Evolutionary conservation across 129 eudicot species (phyloP).

Genomic region (Centella asiatica): DNA sequence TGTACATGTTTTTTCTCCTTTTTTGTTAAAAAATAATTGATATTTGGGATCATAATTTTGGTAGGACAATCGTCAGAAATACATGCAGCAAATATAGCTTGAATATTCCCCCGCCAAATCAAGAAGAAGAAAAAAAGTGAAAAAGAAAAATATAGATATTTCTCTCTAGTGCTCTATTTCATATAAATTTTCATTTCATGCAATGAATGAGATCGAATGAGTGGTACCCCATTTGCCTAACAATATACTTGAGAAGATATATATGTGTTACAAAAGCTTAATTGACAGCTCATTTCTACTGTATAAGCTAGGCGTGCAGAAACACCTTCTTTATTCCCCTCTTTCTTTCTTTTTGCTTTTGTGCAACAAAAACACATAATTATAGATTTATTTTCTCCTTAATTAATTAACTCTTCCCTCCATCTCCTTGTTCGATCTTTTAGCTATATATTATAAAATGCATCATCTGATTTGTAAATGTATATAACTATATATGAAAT

Average conservation of each 20-base stretch:
- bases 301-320: constrained; percentile 3
- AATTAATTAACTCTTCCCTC: too few species aligned
- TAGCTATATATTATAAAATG: too few species aligned
- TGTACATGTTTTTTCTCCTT: too few species aligned
- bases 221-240: constrained; percentile 15
- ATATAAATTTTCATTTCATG: neutral
- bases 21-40: too few species aligned
- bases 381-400: neutral
- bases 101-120: constrained; percentile 6
- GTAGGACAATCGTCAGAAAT: neutral
- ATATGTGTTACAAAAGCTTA: constrained; percentile 25
- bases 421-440: too few species aligned
- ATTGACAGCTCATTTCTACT: constrained; percentile 42
- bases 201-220: constrained; percentile 1
- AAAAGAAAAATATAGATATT: too few species aligned
- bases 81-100: neutral
- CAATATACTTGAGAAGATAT: constrained; percentile 16
- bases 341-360: too few species aligned
- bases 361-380: neutral
- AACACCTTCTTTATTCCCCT: too few species aligned
- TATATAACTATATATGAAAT: too few species aligned
- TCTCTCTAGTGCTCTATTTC: neutral
- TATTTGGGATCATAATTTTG: too few species aligned
- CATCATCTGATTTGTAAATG: too few species aligned
- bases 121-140: too few species aligned